Base-by-base conservation (phyloP, 768 basidiomycete genomes). In the Tricholoma flavovirens region DNA sequence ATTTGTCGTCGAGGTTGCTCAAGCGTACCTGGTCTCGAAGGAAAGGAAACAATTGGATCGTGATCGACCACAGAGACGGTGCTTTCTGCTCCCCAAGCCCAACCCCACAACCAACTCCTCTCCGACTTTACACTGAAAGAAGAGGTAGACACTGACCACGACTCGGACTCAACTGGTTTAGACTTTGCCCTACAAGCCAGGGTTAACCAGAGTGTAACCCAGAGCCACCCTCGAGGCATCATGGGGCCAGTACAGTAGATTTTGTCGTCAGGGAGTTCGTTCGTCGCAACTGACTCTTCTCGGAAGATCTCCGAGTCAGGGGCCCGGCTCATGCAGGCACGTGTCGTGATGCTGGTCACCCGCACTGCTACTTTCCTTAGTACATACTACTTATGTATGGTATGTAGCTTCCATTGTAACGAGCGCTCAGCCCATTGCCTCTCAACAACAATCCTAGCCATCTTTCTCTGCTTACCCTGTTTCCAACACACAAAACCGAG, bases 21-120 rank as follows among this genome's bases (percentile, higher is more conserved):
- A 0, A 63, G 26, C 60, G 32, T 59, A 80, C 80, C 80, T 69
- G 81, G 81, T 49, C 89, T 78, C 5, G 91, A 87, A 49, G 77
- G 75, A 66, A 88, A 93, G 2, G 81, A 81, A 56, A 92, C 73
- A 0, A 83, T 74, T 0, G 90, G 90, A 4, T 81, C 76, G 56
- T 83, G 82, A 72, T 92, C 90, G 35, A 92, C 84, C 58, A 92
- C 75, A 22, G 88, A 85, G 56, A 91, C 88, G 24, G 83, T 77
- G 58, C 83, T 83, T 60, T 86, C 84, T 0, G 81, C 77, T 8
- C 84, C 84, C 83, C 83, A 85, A 0, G 83, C 80, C 84, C 84
- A 86, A 5, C 77, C 78, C 82, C 81, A 83, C 32, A 78, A 60
- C 72, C 83, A 83, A 42, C 72, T 75, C 21, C 74, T 77, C 53